Evolutionary conservation across 352 stramenopile genomes (phyloP), one percentile per base, ranked within the genome.

Genomic region (Peronosclerospora sorghi): DNA sequence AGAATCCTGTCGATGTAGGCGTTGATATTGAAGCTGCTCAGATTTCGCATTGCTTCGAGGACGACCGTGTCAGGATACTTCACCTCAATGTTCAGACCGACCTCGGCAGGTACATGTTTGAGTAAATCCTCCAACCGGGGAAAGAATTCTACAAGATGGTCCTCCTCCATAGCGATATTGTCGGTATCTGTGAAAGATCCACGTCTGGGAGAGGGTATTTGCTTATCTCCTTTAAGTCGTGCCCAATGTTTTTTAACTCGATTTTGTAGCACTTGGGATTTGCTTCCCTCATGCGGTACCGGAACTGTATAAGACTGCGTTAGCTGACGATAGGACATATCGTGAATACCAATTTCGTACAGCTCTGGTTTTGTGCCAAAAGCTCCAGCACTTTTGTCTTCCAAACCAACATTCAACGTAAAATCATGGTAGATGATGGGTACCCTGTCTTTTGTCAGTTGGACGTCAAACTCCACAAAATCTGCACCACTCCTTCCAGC

Each of bases 391-490:
- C 46, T 44, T 15, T 69, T 68, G 52, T 86, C 72, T 43, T 86
- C 72, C 9, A 89, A 45, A 2, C 63, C 74, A 15, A 79, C 68
- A 9, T 69, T 74, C 13, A 90, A 51, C 24, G 75, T 48, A 41
- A 86, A 86, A 45, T 90, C 78, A 47, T 90, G 78, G 51, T 90
- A 90, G 23, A 90, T 55, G 0, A 90, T 64, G 0, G 78, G 78
- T 2, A 90, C 60, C 7, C 61, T 50, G 36, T 90, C 78, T 39
- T 83, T 86, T 8, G 78, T 87, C 23, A 90, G 53, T 48, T 90
- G 78, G 1, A 90, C 78, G 43, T 90, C 78, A 54, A 90, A 87
- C 45, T 90, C 78, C 14, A 90, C 73, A 51, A 84, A 86, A 43
- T 90, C 73, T 8, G 78, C 78, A 36, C 78, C 75, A 27, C 59